Base-by-base conservation (phyloP, 805 yeast genomes). In the Candida maris region DNA sequence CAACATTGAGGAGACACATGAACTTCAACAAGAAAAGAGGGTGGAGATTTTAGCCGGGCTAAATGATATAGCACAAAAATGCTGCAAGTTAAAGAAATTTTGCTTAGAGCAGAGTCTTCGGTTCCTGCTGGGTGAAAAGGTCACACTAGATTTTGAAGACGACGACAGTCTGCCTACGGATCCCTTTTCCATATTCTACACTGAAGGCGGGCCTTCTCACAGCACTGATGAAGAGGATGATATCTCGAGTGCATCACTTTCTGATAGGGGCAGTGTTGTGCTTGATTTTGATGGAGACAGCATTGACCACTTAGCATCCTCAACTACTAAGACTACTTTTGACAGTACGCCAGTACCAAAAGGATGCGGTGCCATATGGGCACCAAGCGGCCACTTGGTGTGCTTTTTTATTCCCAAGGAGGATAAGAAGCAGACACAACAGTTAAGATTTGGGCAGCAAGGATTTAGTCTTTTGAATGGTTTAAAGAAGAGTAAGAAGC, bases 341-440 rank as follows among this genome's bases (percentile, higher is more conserved):
- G 95, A 86, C 53, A 80, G 86, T 27, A 85, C 95, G 0, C 97
- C 97, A 0, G 72, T 89, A 10, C 96, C 97, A 0, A 88, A 85
- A 53, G 93, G 88, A 7, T 89, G 96, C 64, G 96, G 96, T 7
- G 96, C 95, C 0, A 67, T 77, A 1, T 89, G 96, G 96, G 71
- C 94, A 0, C 71, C 77, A 9, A 72, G 76, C 3, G 96, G 96
- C 0, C 77, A 77, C 40, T 64, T 89, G 34, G 81, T 89, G 1
- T 85, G 95, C 53, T 89, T 89, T 51, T 87, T 86, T 60, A 73
- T 81, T 7, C 79, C 82, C 0, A 75, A 74, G 33, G 68, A 62
- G 31, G 65, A 62, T 51, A 61, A 65, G 26, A 62, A 67, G 45
- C 64, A 62, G 49, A 59, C 62, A 28, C 59, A 57, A 22, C 61